phyloP scores from a whole-genome alignment of 805 yeast genomes.

The Yarrowia divulgata region DNA sequence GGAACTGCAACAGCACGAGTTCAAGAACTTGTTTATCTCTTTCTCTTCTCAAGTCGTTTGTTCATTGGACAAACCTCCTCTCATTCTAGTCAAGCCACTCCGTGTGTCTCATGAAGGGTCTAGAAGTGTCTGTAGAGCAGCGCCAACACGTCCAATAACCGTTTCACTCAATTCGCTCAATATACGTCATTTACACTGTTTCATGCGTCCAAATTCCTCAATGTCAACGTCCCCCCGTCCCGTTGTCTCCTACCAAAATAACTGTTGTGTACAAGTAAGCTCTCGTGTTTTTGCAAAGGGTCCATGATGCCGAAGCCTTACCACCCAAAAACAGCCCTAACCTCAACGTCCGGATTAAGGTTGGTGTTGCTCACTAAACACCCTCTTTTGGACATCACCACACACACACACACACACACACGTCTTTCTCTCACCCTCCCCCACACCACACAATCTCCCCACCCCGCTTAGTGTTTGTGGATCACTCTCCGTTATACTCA shows the following conservation, averaged over 20 bases:
- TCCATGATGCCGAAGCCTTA: neutral
- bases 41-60: too few species aligned
- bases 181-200: too few species aligned
- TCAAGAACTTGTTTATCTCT: too few species aligned
- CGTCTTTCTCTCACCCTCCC: neutral
- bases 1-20: too few species aligned
- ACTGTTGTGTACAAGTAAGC: neutral
- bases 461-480: neutral
- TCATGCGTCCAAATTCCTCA: too few species aligned
- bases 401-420: conserved; percentile 21
- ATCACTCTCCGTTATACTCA: neutral
- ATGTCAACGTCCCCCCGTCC: too few species aligned
- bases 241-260: neutral
- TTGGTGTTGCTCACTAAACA: conserved; percentile 34
- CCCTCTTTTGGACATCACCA: conserved; percentile 34
- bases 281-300: neutral
- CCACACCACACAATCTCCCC: neutral
- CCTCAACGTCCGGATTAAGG: conserved; percentile 3
- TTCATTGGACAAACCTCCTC: too few species aligned
- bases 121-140: too few species aligned
- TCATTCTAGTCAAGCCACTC: too few species aligned
- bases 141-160: too few species aligned
- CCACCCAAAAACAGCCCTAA: neutral
- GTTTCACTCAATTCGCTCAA: too few species aligned
- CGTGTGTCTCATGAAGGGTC: too few species aligned